Evolutionary conservation across 768 basidiomycete species (phyloP), one percentile per base, ranked within the genome.

Genomic region (Baorangia bicolor): DNA sequence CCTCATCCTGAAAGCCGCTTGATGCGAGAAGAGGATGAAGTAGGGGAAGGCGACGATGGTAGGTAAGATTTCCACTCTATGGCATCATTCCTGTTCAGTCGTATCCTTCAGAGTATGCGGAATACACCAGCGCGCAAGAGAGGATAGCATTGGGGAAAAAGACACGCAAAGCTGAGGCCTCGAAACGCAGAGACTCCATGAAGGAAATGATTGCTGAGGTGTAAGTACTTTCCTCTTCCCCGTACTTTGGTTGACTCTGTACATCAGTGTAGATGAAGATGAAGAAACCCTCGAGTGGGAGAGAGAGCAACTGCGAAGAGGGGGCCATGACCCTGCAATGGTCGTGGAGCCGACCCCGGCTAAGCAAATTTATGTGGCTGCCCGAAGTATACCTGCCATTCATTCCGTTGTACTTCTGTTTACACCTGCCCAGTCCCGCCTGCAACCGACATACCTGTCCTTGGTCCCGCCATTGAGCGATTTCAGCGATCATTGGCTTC

Each of bases 11-110:
- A 87, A 61, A 92, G 90, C 67, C 81, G 92, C 10, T 73, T 94
- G 27, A 67, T 90, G 72, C 77, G 92, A 46, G 92, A 94, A 70
- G 92, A 94, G 38, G 92, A 94, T 69, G 90, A 94, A 59, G 68
- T 91, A 2, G 92, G 92, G 12, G 90, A 94, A 66, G 91, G 86
- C 3, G 92, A 94, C 37, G 92, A 94, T 59, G 92, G 92, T 92
- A 62, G 39, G 81, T 68, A 20, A 47, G 45, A 53, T 21, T 49
- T 50, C 16, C n/a, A 2, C 12, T 23, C 27, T 20, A 33, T 30
- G 20, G 4, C 5, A 34, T 34, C 49, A 57, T 57, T 56, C 37
- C 12, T 51, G 20, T 53, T 58, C 57, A 56, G 54, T 38, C 43
- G 33, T 42, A 49, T 40, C 40, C 16, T 38, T 41, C 59, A 94